These are phyloP conservation scores for Kalanchoe fedtschenkoi DNA, from an alignment of 164 flowering plant species.

Conservation along the genomic window DNA sequence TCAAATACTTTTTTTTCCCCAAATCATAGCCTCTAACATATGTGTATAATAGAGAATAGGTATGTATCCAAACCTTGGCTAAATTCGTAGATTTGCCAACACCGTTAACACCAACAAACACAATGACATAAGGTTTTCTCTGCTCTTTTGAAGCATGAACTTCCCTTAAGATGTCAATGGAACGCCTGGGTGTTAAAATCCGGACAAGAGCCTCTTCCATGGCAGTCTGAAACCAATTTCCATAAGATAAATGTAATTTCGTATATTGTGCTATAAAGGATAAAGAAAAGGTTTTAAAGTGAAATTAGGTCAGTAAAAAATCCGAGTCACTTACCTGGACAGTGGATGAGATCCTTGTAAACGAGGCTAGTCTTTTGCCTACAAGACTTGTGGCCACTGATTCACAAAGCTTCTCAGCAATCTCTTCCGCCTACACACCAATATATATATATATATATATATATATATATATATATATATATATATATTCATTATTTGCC, in stretches of 20 bases:
- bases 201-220: constrained; percentile 99
- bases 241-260: constrained; percentile 4
- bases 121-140: constrained; percentile 85
- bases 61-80: constrained; percentile 52
- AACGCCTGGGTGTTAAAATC: constrained; percentile 87
- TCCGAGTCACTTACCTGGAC: constrained; percentile 46
- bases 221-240: constrained; percentile 53
- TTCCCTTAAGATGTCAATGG: constrained; percentile 90
- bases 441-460: background rate
- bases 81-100: constrained; percentile 98
- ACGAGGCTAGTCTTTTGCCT: constrained; percentile 80
- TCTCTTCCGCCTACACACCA: constrained; percentile 92
- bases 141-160: constrained; percentile 93
- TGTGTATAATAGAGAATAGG: background rate
- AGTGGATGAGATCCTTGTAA: constrained; percentile 85
- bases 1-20: background rate
- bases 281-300: background rate
- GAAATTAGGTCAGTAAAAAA: background rate
- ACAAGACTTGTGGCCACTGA: constrained; percentile 90
- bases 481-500: background rate
- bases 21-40: background rate
- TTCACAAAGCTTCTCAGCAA: constrained; percentile 95
- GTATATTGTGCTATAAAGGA: background rate
- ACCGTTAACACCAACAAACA: constrained; percentile 97
- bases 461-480: background rate